Conservation (phyloP, 495 filamentous ascomycete species). For the Podospora pseudoanserina region DNA sequence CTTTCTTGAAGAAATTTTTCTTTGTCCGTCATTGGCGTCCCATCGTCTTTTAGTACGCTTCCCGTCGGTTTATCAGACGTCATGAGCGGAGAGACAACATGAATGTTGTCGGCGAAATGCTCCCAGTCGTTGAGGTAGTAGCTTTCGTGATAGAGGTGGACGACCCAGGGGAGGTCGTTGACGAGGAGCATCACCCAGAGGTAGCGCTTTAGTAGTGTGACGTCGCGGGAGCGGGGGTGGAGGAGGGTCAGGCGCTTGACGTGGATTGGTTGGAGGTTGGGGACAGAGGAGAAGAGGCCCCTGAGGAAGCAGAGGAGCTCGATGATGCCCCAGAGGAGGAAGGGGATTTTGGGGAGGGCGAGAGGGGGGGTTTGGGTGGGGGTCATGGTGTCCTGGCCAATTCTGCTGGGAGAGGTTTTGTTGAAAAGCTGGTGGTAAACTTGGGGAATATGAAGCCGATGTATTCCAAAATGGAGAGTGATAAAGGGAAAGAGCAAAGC, state of each 20-base stretch:
- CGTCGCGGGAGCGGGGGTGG: not conserved
- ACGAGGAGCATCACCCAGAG: not conserved
- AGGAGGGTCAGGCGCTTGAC: not conserved
- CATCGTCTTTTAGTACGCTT: not conserved
- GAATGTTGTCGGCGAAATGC: not conserved
- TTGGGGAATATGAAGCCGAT: no score
- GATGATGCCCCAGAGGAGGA: constrained; percentile 3
- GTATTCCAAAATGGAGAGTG: no score
- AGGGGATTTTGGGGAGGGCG: not conserved
- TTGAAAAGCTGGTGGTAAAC: no score
- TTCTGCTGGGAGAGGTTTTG: not conserved
- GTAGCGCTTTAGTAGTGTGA: not conserved
- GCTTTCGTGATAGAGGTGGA: not conserved
- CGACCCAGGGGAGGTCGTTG: not conserved
- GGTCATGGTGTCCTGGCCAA: not conserved
- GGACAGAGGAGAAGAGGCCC: not conserved
- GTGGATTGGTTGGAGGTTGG: not conserved
- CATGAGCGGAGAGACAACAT: not conserved
- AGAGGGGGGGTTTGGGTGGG: not conserved
- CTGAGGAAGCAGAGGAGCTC: not conserved
- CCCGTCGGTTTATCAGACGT: not conserved
- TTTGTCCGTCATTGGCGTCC: not conserved
- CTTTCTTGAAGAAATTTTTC: not conserved
- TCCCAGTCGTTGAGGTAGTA: not conserved
- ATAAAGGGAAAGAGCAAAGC: not conserved